Base-by-base conservation (phyloP, 2,329 filamentous ascomycete species). In the Nigrospora oryzae region DNA sequence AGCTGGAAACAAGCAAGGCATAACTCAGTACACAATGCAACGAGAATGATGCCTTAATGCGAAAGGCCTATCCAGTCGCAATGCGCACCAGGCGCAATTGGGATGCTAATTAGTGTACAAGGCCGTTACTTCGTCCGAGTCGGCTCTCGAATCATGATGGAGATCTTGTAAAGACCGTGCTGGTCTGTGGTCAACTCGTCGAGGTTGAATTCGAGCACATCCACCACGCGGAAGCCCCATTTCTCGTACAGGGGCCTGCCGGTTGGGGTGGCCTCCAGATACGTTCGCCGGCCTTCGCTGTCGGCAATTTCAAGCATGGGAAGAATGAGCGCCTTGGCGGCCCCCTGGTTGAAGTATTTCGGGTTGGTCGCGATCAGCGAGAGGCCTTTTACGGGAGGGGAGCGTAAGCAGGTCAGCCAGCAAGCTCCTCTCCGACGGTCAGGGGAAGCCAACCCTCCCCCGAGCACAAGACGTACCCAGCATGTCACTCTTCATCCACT, bases 231-330 rank as follows among this genome's bases (percentile, higher is more conserved):
- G 44, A 64, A 70, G 11, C 66, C 65, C 5, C 64, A 42, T 48
- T 61, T 63, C 49, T 57, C 52, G 47, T 70, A 70, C 13, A 70
- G 19, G 11, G 58, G 59, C 42, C 56, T 56, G 3, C 64, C 66
- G 0, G 49, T 51, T 1, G 52, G 47, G 10, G 66, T 66, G n/a
- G 64, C 63, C 50, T 69, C 66, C 30, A 69, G 55, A 45, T 65
- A 68, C 1, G 53, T 50, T 44, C 51, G 58, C 39, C 60, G 53
- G 3, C 57, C 59, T 28, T 59, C 55, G 4, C 46, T 40, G 44
- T 68, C 65, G 5, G 65, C 64, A 12, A 63, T 47, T 6, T 54
- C 57, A n/a, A 68, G 50, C 42, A 62, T 61, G 33, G 65, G 57
- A 13, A 48, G 48, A 32, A 69, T 49, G 17, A 69, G 47, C 35